A percentile compares a stretch with the other conserved stretches of the same genome.
phyloP scores from a whole-genome alignment of 139 green algal species.

The Edaphochlamys debaryana region DNA sequence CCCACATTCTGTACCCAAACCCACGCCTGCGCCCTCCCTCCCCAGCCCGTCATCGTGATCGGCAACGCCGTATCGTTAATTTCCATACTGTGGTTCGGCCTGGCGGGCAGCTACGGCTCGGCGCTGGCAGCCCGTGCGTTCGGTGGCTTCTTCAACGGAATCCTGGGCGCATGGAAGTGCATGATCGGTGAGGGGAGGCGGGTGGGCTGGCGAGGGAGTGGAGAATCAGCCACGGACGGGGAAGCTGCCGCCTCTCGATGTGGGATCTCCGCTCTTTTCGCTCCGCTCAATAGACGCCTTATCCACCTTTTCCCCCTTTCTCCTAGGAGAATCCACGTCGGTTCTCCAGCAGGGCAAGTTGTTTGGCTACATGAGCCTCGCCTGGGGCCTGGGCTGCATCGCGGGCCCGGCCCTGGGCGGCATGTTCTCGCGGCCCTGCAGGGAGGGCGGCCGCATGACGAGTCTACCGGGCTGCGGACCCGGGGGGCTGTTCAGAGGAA shows the following conservation, averaged over 20 bases:
- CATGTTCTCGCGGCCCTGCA: conserved; percentile 47
- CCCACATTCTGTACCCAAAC: no score
- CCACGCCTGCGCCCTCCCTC: no score
- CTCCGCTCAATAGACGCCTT: no score
- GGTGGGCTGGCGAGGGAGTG: no score
- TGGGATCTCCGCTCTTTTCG: no score
- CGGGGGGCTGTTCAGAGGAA: not conserved
- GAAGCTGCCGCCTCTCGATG: no score
- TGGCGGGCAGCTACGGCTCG: conserved; percentile 50
- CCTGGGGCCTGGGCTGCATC: conserved; percentile 62
- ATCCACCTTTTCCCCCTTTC: no score
- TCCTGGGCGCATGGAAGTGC: conserved; percentile 71
- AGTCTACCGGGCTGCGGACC: conserved; percentile 25
- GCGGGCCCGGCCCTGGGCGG: conserved; percentile 56
- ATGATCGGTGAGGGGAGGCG: conserved; percentile 48
- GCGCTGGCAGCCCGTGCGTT: conserved; percentile 53
- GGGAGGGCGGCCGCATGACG: not conserved
- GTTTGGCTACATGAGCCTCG: conserved; percentile 51
- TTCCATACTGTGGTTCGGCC: conserved; percentile 67
- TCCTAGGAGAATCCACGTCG: not conserved
- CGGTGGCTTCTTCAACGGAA: conserved; percentile 74
- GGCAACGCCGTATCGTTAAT: conserved; percentile 60
- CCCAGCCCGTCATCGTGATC: conserved; percentile 74
- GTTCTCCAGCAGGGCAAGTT: conserved; percentile 46
- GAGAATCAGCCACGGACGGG: no score